These are phyloP conservation scores for Ampelocalamus luodianensis DNA, from an alignment of 176 grass and related monocot species.

Conservation along the genomic window DNA sequence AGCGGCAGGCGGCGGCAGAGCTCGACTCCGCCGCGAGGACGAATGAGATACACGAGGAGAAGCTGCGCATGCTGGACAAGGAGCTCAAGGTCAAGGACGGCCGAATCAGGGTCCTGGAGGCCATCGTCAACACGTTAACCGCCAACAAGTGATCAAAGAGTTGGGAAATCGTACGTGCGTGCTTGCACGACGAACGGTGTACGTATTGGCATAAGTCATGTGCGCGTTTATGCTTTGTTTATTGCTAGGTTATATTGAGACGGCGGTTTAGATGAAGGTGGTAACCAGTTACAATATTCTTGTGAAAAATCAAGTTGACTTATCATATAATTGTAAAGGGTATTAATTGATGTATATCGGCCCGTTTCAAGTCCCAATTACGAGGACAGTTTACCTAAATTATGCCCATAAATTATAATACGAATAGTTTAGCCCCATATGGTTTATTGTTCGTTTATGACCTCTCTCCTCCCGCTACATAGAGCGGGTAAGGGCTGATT, in stretches of 20 bases:
- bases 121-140: conserved; percentile 36
- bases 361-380: too few relatives aligned
- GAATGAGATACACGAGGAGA: not conserved
- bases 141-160: not conserved
- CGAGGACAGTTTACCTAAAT: too few relatives aligned
- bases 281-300: not conserved
- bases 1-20: not conserved
- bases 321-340: not conserved
- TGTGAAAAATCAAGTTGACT: not conserved
- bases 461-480: too few relatives aligned
- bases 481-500: too few relatives aligned
- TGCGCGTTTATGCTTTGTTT: not conserved
- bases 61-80: conserved; percentile 24
- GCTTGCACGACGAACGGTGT: not conserved
- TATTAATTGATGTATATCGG: not conserved
- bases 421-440: too few relatives aligned
- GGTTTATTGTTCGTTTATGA: too few relatives aligned
- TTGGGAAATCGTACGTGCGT: not conserved
- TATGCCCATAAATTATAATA: too few relatives aligned
- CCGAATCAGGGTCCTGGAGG: conserved; percentile 37
- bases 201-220: not conserved
- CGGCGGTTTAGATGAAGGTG: not conserved
- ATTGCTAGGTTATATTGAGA: not conserved
- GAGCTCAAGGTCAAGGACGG: conserved; percentile 13
- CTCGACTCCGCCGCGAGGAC: not conserved